Conservation (phyloP, 192 early-diverging fungal genomes). For the Chytriomyces sp. region DNA sequence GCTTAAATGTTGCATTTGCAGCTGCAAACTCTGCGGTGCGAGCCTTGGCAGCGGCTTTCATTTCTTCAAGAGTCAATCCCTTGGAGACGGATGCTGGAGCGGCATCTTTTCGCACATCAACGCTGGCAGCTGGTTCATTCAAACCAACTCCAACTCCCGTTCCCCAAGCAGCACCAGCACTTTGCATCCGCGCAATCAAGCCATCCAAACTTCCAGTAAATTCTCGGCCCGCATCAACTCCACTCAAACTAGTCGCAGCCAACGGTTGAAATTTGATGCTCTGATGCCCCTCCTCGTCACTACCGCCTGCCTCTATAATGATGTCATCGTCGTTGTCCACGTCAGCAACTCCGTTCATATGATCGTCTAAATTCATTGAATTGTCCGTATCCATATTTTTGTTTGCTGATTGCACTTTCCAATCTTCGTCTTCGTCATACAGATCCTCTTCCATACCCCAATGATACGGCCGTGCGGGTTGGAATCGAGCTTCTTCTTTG, state of each 20-base stretch:
- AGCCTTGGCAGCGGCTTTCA: slow-evolving; percentile 32
- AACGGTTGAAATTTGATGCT: slow-evolving; percentile 21
- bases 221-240: slow-evolving; percentile 15
- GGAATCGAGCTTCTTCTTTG: slow-evolving; percentile 33
- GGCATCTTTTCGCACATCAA: not conserved
- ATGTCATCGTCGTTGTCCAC: slow-evolving; percentile 1
- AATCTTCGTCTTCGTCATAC: slow-evolving; percentile 13
- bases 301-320: not conserved
- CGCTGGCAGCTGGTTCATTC: not conserved
- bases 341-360: slow-evolving; percentile 7
- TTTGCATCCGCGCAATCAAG: slow-evolving; percentile 11
- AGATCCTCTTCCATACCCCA: slow-evolving; percentile 45
- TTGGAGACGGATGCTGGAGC: not conserved
- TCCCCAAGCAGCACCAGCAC: slow-evolving; percentile 6
- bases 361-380: slow-evolving; percentile 3
- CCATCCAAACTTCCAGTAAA: slow-evolving; percentile 29
- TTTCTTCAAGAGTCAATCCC: slow-evolving; percentile 26
- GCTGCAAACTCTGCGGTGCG: slow-evolving; percentile 3
- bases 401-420: not conserved
- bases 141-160: not conserved
- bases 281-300: not conserved
- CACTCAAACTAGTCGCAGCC: slow-evolving; percentile 14
- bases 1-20: slow-evolving; percentile 7
- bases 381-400: not conserved
- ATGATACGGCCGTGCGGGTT: slow-evolving; percentile 44